Percentiles rank a stretch among this genome's conserved stretches.
These are phyloP conservation scores for Pyrenula massariospora DNA, from an alignment of 495 filamentous ascomycete species.

Conservation along the genomic window DNA sequence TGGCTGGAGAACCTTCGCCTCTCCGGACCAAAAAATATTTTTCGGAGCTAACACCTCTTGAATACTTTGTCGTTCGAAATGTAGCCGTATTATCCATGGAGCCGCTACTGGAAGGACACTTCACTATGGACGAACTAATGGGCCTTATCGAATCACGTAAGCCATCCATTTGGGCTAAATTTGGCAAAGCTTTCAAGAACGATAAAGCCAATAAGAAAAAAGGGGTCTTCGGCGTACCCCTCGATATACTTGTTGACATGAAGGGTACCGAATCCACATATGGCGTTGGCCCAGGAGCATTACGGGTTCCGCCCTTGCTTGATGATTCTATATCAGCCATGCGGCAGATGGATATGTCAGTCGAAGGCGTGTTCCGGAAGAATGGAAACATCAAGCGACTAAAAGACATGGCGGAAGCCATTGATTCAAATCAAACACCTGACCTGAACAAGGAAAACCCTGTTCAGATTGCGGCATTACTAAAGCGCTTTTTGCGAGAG, in stretches of 20 bases:
- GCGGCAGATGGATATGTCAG: constrained; percentile 97
- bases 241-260: constrained; percentile 76
- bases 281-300: constrained; percentile 81
- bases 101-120: constrained; percentile 77
- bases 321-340: constrained; percentile 89
- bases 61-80: constrained; percentile 95
- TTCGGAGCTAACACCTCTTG: constrained; percentile 86
- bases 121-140: constrained; percentile 89
- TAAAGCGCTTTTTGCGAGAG: constrained; percentile 92
- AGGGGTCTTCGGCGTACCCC: constrained; percentile 78
- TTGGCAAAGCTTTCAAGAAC: constrained; percentile 86
- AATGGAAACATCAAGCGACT: constrained; percentile 93
- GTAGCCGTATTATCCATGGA: constrained; percentile 94
- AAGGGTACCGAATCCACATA: constrained; percentile 93
- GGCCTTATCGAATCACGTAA: constrained; percentile 89
- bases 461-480: constrained; percentile 84
- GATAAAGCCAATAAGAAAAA: constrained; percentile 84
- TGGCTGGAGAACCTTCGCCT: constrained; percentile 31
- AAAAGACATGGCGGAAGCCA: constrained; percentile 67
- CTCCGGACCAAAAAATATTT: constrained; percentile 72
- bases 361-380: constrained; percentile 98
- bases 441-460: constrained; percentile 76
- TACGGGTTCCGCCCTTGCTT: constrained; percentile 78
- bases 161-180: constrained; percentile 93
- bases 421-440: constrained; percentile 77